Evolutionary conservation across 257 asterid species (phyloP), one percentile per base, ranked within the genome.

Genomic region (Capsicum pubescens): DNA sequence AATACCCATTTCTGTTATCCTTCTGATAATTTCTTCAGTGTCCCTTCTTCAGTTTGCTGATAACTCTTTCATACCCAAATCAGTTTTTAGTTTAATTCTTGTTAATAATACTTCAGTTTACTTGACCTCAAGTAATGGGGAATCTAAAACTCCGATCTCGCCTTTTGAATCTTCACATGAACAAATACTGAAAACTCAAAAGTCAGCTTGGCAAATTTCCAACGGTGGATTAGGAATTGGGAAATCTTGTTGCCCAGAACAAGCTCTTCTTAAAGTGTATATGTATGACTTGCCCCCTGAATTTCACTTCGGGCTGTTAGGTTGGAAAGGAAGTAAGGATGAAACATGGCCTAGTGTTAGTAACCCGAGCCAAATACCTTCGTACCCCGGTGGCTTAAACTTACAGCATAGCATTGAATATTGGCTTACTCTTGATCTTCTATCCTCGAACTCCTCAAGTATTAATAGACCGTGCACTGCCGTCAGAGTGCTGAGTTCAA

Each of bases 391-490:
- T 44, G 98, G 98, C 7, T 88, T 95, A 74, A 94, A 93, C 82
- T 69, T 88, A 36, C 99, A 94, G 85, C 98, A 94, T 26, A 95
- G 98, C 68, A 86, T 80, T 0, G 98, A 91, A 83, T 92, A 95
- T 76, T 95, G 98, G 98, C 94, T 95, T 7, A 90, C 97, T 1
- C 94, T 95, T 13, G 98, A 95, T 76, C 96, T 95, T 76, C 91
- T 95, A 5, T 89, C 92, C 13, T 93, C 98, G 1, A 90, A 84
- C n/a, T 61, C 63, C 11, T 86, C 86, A 14, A 88, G 85, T 84
- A 80, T 92, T 8, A 83, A 61, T 50, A 83, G 98, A 85, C 92
- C 95, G 0, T 95, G 99, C 72, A 87, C 85, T 84, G 94, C 91
- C 0, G 70, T 92, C 15, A 86, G 98, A 83, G 98, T 91, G 46